Conservation (phyloP, 2,329 filamentous ascomycete genomes). For the Bipolaris bicolor region DNA sequence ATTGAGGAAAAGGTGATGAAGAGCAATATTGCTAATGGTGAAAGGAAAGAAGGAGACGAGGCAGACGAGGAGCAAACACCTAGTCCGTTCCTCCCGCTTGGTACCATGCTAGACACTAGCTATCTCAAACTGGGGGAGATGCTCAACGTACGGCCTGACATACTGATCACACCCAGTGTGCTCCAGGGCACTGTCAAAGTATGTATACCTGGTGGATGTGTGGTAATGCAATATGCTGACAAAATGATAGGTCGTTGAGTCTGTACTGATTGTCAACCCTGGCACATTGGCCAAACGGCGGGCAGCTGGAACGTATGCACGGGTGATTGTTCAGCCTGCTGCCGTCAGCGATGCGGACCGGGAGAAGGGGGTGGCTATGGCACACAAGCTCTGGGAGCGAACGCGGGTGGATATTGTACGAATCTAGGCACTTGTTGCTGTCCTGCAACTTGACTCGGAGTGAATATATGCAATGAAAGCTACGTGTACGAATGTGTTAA, state of each 20-base stretch:
- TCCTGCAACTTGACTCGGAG: background rate
- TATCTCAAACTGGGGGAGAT: conserved; percentile 92
- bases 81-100: conserved; percentile 55
- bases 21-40: conserved; percentile 43
- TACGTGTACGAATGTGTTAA: background rate
- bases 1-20: conserved; percentile 61
- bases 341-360: conserved; percentile 64
- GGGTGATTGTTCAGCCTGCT: conserved; percentile 75
- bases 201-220: conserved; percentile 19
- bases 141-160: conserved; percentile 82
- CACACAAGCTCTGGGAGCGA: conserved; percentile 80
- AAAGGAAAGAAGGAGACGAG: conserved; percentile 40
- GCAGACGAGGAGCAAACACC: conserved; percentile 59
- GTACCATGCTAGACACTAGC: conserved; percentile 79
- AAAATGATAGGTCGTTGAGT: conserved; percentile 76
- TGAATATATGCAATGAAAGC: background rate
- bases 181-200: conserved; percentile 89
- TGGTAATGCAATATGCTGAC: background rate
- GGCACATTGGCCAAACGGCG: conserved; percentile 84
- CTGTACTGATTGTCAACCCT: conserved; percentile 88
- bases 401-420: conserved; percentile 85
- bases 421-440: conserved; percentile 56
- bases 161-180: conserved; percentile 81
- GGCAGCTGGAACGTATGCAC: conserved; percentile 83
- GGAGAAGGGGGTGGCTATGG: conserved; percentile 61